Evolutionary conservation across 2,329 filamentous ascomycete genomes (phyloP).

Genomic region (Remersonia thermophila): DNA sequence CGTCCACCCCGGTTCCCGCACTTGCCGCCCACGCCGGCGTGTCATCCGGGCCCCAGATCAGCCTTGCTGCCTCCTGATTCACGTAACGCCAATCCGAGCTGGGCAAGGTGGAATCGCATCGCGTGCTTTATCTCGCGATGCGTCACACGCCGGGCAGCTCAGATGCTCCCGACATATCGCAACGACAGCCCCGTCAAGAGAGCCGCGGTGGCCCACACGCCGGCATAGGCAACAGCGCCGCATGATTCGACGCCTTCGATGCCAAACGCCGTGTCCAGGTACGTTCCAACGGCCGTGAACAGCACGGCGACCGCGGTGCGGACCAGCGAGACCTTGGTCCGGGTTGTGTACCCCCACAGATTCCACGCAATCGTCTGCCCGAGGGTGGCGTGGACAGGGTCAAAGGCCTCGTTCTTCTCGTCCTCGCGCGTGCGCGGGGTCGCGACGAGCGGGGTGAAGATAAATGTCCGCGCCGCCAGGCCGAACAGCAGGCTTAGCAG

Average conservation of each 20-base stretch:
- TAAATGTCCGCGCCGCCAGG: slow-evolving; percentile 58
- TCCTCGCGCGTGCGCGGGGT: slow-evolving; percentile 38
- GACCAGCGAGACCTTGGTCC: slow-evolving; percentile 50
- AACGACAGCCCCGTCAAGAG: slow-evolving; percentile 45
- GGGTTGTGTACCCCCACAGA: slow-evolving; percentile 54
- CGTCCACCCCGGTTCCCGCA: too few relatives aligned
- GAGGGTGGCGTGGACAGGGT: slow-evolving; percentile 53
- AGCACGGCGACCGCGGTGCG: slow-evolving; percentile 50
- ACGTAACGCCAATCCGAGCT: too few relatives aligned
- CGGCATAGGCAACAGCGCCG: slow-evolving; percentile 62
- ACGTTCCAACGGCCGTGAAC: slow-evolving; percentile 46
- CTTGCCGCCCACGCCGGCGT: neutral
- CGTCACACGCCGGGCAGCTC: slow-evolving; percentile 17
- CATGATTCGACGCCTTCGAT: slow-evolving; percentile 56
- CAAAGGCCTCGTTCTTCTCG: slow-evolving; percentile 40
- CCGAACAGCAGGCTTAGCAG: slow-evolving; percentile 43
- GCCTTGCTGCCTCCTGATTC: slow-evolving; percentile 3
- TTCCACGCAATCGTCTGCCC: slow-evolving; percentile 61
- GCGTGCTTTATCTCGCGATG: too few relatives aligned
- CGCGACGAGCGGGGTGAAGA: slow-evolving; percentile 58
- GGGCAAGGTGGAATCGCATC: too few relatives aligned
- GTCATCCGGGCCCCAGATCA: slow-evolving; percentile 2
- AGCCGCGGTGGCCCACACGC: slow-evolving; percentile 59
- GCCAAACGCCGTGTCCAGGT: slow-evolving; percentile 52
- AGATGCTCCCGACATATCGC: slow-evolving; percentile 38